Evolutionary conservation across 2,329 filamentous ascomycete species (phyloP).

Genomic region (Neurospora crassa): DNA sequence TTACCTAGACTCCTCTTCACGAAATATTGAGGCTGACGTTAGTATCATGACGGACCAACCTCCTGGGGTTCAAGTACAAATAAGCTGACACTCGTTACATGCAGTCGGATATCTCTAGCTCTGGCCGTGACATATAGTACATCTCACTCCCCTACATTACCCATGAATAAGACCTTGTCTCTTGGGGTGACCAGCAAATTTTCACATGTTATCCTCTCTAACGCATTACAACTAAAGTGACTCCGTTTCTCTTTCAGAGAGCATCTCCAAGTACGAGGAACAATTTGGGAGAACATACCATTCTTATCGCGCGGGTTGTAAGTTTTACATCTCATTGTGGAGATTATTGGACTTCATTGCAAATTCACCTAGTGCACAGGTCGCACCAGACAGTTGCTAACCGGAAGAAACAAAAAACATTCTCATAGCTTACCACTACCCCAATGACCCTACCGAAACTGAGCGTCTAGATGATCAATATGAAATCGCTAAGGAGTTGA

Average conservation of each 20-base stretch:
- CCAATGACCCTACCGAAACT: constrained; percentile 24
- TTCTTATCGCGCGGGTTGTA: constrained; percentile 23
- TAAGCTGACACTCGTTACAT: not conserved
- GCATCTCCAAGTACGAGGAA: constrained; percentile 20
- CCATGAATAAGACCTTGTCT: not conserved
- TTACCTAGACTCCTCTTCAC: constrained; percentile 14
- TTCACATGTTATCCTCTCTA: not conserved
- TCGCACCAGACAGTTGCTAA: not conserved
- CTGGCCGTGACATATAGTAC: constrained; percentile 12
- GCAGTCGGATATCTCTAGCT: not conserved
- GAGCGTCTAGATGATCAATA: constrained; percentile 24
- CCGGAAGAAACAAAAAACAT: not conserved
- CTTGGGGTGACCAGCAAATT: not conserved
- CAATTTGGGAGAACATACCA: constrained; percentile 26
- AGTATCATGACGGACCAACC: constrained; percentile 2
- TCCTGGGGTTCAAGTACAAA: not conserved
- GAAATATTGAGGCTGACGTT: constrained; percentile 18
- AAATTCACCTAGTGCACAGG: not conserved
- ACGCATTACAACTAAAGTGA: constrained; percentile 11
- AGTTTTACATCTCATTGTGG: constrained; percentile 4
- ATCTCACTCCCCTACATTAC: not conserved
- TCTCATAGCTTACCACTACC: constrained; percentile 24
- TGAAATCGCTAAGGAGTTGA: constrained; percentile 21
- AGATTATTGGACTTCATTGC: not conserved
- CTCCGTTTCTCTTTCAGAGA: constrained; percentile 21